Evolutionary conservation across 2,329 filamentous ascomycete species (phyloP).

Genomic region (Ceratocystiopsis brevicomis): DNA sequence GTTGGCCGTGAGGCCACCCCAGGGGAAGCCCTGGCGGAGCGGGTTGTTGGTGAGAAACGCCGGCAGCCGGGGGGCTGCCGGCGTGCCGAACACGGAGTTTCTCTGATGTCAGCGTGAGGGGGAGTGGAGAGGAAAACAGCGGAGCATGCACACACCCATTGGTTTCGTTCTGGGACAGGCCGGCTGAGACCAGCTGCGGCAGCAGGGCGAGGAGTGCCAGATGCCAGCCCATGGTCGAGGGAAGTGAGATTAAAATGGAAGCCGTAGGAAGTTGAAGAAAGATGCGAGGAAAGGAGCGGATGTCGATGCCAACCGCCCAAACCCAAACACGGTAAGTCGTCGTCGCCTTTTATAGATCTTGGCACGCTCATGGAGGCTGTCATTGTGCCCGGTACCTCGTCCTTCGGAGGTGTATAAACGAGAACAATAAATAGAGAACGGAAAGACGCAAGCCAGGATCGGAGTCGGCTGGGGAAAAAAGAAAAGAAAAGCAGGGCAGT

Average conservation of each 20-base stretch:
- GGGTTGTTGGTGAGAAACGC: constrained; percentile 29
- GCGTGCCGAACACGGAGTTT: constrained; percentile 22
- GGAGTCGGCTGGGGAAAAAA: neutral
- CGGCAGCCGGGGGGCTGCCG: constrained; percentile 20
- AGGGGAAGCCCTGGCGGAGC: constrained; percentile 28
- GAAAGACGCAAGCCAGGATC: neutral
- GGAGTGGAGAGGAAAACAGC: neutral
- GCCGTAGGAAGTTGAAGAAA: neutral
- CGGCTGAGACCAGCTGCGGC: constrained; percentile 8
- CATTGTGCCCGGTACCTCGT: no score
- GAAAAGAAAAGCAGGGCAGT: neutral
- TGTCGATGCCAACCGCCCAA: neutral
- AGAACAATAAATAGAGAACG: neutral
- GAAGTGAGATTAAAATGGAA: neutral
- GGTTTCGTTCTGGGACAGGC: constrained; percentile 17
- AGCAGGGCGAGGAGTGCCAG: constrained; percentile 7
- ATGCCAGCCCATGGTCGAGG: constrained; percentile 2
- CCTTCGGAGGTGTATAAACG: neutral
- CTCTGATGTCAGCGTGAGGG: constrained; percentile 10
- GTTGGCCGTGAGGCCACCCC: constrained; percentile 25
- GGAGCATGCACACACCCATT: constrained; percentile 18
- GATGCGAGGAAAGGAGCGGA: neutral
- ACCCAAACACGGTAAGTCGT: neutral
- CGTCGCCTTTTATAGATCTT: no score
- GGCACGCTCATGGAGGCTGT: no score